A percentile compares a stretch with the other conserved stretches of the same genome.
Conservation (phyloP, 108 stramenopile species). For the Fistulifera pelliculosa region DNA sequence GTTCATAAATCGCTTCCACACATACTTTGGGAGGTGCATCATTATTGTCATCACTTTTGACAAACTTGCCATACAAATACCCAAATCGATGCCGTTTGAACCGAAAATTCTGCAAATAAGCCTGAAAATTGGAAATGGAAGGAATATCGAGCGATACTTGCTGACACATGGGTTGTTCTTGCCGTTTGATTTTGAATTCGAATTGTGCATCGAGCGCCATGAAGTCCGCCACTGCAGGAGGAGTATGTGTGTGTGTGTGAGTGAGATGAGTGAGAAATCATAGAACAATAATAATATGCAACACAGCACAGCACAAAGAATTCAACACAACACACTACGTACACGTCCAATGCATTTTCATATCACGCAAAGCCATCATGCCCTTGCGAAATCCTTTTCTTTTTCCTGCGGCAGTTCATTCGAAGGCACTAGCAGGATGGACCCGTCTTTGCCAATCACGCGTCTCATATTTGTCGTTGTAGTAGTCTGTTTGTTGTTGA, state of each 20-base stretch:
- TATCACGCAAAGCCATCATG: slow-evolving; percentile 82
- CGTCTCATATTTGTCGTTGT: slow-evolving; percentile 56
- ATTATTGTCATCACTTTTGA: slow-evolving; percentile 38
- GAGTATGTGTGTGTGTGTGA: too few relatives aligned
- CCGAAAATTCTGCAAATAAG: slow-evolving; percentile 72
- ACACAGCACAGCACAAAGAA: too few relatives aligned
- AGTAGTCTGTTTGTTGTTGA: too few relatives aligned
- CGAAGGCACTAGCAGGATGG: slow-evolving; percentile 60
- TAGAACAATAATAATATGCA: too few relatives aligned
- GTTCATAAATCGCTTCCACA: slow-evolving; percentile 95
- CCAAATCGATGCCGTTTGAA: slow-evolving; percentile 86
- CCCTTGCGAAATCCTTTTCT: slow-evolving; percentile 85
- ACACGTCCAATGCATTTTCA: slow-evolving; percentile 96
- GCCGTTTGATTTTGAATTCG: slow-evolving; percentile 86
- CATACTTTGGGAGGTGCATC: slow-evolving; percentile 27
- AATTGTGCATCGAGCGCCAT: slow-evolving; percentile 87
- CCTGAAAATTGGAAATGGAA: slow-evolving; percentile 66
- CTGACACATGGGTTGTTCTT: slow-evolving; percentile 64
- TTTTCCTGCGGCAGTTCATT: slow-evolving; percentile 13
- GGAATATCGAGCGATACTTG: slow-evolving; percentile 58
- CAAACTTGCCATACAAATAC: slow-evolving; percentile 85
- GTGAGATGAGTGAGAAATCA: too few relatives aligned
- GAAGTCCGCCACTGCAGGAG: slow-evolving; percentile 66
- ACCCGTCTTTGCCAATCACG: slow-evolving; percentile 74
- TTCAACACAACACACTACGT: slow-evolving; percentile 38